These are phyloP conservation scores for Andrographis paniculata DNA, from an alignment of 305 asterid genomes.

Conservation along the genomic window DNA sequence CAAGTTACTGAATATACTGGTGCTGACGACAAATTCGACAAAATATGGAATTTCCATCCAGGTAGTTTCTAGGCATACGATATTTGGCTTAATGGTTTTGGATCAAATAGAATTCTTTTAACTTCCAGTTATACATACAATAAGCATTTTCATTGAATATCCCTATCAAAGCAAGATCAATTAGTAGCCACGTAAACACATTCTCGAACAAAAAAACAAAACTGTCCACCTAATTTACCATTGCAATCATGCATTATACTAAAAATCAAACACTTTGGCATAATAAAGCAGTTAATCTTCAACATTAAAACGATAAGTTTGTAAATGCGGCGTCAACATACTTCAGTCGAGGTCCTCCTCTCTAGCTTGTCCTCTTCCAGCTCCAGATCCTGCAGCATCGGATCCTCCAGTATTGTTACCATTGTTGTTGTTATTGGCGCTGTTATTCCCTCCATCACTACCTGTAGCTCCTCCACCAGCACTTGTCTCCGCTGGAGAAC, in stretches of 20 bases:
- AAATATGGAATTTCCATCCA: too few species aligned
- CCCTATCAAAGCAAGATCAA: too few species aligned
- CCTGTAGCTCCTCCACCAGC: constrained; percentile 33
- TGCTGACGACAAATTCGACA: too few species aligned
- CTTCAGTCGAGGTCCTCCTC: constrained; percentile 35
- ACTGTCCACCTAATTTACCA: too few species aligned
- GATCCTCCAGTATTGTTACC: constrained; percentile 26
- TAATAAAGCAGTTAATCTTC: not conserved
- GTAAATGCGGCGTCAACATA: constrained; percentile 13
- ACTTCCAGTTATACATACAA: too few species aligned
- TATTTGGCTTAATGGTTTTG: too few species aligned
- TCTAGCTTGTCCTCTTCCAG: constrained; percentile 29
- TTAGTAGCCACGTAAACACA: too few species aligned
- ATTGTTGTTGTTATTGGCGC: constrained; percentile 17
- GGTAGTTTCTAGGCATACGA: too few species aligned
- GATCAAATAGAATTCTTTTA: too few species aligned
- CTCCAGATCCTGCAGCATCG: constrained; percentile 33
- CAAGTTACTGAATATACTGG: too few species aligned
- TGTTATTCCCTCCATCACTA: constrained; percentile 29
- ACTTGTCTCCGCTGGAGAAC: constrained; percentile 53
- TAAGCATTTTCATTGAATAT: too few species aligned
- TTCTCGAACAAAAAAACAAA: too few species aligned
- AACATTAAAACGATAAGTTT: not conserved
- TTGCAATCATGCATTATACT: constrained; percentile 8
- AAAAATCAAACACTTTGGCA: not conserved